These are phyloP conservation scores for Pistacia vera DNA, from an alignment of 345 rosid species.

Conservation along the genomic window DNA sequence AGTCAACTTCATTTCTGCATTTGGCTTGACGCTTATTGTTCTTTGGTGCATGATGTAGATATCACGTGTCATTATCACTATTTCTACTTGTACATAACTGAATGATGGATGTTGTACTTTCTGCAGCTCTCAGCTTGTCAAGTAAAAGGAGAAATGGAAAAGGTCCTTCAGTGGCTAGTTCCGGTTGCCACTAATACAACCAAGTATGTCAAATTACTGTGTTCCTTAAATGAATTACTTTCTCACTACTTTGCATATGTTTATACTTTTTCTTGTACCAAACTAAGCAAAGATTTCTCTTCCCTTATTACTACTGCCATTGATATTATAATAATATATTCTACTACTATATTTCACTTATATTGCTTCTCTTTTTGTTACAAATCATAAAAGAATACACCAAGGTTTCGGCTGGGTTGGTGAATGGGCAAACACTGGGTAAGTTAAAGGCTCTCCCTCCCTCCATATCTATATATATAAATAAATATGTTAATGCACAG, in stretches of 20 bases:
- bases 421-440: slow-evolving; percentile 96
- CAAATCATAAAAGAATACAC: slow-evolving; percentile 60
- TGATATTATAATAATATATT: not conserved
- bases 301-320: not conserved
- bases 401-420: slow-evolving; percentile 99
- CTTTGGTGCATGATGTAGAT: not conserved
- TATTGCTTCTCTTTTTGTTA: slow-evolving; percentile 17
- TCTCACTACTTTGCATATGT: not conserved
- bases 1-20: not conserved
- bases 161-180: slow-evolving; percentile 81
- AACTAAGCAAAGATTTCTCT: not conserved
- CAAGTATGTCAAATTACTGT: slow-evolving; percentile 48
- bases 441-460: slow-evolving; percentile 28
- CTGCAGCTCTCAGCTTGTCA: slow-evolving; percentile 61
- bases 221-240: not conserved
- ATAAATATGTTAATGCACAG: not conserved
- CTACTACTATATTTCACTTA: not conserved
- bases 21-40: not conserved
- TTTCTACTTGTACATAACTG: not conserved
- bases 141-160: slow-evolving; percentile 85
- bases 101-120: slow-evolving; percentile 15
- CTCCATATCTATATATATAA: not conserved
- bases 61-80: not conserved
- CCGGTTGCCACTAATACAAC: slow-evolving; percentile 81
- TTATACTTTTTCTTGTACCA: not conserved